Percentiles rank a stretch among this genome's conserved stretches.
phyloP scores from a whole-genome alignment of 2,329 filamentous ascomycete genomes.

The Fusarium nanum region DNA sequence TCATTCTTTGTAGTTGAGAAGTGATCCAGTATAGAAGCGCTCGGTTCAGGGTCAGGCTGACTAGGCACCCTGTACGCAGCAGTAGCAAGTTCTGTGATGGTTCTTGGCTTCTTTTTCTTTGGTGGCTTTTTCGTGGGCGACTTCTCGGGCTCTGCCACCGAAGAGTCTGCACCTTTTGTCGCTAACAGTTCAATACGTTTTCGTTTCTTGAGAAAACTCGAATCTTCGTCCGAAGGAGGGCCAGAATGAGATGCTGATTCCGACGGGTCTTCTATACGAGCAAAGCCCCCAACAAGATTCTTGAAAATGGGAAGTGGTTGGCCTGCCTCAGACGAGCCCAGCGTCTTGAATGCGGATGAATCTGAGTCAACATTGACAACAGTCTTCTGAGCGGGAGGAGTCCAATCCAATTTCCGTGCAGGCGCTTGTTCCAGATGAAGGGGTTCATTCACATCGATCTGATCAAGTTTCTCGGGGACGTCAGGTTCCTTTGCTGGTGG shows the following conservation, averaged over 20 bases:
- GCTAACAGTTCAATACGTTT: conserved; percentile 66
- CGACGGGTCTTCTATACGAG: conserved; percentile 48
- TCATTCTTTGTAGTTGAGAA: conserved; percentile 43
- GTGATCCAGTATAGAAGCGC: conserved; percentile 60
- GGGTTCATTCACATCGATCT: conserved; percentile 48
- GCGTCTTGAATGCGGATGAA: conserved; percentile 44
- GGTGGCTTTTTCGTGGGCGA: conserved; percentile 64
- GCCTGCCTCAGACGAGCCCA: conserved; percentile 12
- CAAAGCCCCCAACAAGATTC: conserved; percentile 58
- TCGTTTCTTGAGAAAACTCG: conserved; percentile 62
- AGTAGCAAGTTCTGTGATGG: conserved; percentile 82
- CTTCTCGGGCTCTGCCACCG: conserved; percentile 40
- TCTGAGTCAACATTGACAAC: conserved; percentile 47
- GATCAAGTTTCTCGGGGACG: conserved; percentile 23
- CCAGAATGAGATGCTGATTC: conserved; percentile 35
- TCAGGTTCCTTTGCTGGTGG: conserved; percentile 30
- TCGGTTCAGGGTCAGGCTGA: conserved; percentile 49
- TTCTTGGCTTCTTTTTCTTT: conserved; percentile 79
- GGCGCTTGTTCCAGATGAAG: conserved; percentile 62
- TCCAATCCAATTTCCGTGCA: conserved; percentile 73
- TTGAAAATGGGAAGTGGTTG: conserved; percentile 54
- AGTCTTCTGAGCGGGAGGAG: conserved; percentile 65
- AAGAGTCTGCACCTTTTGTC: conserved; percentile 44
- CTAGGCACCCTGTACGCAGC: conserved; percentile 67
- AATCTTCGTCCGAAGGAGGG: conserved; percentile 44